Conservation (phyloP, 75 land plant species). For the Pinus albicaulis region DNA sequence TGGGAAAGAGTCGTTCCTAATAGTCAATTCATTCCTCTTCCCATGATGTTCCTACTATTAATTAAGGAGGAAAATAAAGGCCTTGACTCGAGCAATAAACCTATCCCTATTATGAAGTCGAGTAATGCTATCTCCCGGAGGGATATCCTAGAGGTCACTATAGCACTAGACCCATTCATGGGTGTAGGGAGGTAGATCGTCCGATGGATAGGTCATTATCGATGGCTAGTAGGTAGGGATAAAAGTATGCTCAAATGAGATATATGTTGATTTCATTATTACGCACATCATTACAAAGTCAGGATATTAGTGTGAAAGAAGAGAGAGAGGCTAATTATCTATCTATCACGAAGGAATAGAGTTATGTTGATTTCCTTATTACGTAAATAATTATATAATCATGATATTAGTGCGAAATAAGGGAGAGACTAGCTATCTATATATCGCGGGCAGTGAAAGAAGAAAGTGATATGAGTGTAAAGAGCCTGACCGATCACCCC, state of each 20-base stretch:
- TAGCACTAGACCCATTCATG: neutral
- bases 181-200: neutral
- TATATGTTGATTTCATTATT: neutral
- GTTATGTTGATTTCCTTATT: neutral
- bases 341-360: neutral
- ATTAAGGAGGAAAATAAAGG: no score
- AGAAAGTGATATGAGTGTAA: neutral
- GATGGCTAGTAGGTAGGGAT: neutral
- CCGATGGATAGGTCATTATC: neutral
- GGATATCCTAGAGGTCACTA: no score
- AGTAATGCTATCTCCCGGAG: no score
- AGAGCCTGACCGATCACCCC: no score
- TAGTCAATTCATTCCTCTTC: no score
- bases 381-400: neutral
- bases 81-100: no score
- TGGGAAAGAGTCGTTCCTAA: no score
- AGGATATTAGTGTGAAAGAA: neutral
- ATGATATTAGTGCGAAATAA: neutral
- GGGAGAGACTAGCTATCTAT: neutral
- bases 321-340: neutral
- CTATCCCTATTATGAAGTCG: no score
- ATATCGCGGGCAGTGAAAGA: neutral
- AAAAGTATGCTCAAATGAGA: neutral
- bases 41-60: no score
- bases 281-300: neutral